Evolutionary conservation across 2,329 filamentous ascomycete species (phyloP).

Genomic region (Venturia nashicola): DNA sequence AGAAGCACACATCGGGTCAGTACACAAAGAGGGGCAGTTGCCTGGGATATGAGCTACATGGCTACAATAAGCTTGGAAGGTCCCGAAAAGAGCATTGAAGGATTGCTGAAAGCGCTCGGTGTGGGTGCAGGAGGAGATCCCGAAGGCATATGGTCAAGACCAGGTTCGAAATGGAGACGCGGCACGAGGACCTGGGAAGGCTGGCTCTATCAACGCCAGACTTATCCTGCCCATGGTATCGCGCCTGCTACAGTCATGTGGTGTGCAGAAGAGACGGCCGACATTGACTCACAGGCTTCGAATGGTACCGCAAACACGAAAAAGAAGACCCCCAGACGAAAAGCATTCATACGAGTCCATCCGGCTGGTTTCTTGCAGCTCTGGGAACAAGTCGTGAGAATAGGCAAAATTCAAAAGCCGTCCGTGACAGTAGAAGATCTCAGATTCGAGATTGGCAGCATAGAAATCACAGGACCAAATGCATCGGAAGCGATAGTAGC

Average conservation of each 20-base stretch:
- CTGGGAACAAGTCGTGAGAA: constrained; percentile 49
- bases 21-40: constrained; percentile 62
- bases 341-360: constrained; percentile 63
- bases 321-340: constrained; percentile 29
- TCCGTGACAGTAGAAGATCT: constrained; percentile 54
- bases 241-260: constrained; percentile 66
- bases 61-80: constrained; percentile 74
- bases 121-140: constrained; percentile 35
- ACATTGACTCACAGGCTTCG: constrained; percentile 14
- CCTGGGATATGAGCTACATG: constrained; percentile 93
- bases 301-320: constrained; percentile 16
- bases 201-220: constrained; percentile 46
- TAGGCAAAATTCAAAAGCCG: constrained; percentile 49
- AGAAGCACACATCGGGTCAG: constrained; percentile 73
- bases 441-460: constrained; percentile 60
- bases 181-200: constrained; percentile 46
- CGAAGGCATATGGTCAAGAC: constrained; percentile 48
- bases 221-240: constrained; percentile 42
- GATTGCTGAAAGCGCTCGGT: constrained; percentile 54
- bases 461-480: constrained; percentile 58
- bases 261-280: constrained; percentile 37
- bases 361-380: constrained; percentile 65
- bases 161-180: constrained; percentile 58
- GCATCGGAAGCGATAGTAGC: constrained; percentile 59
- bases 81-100: constrained; percentile 46